Conservation (phyloP, 2,329 filamentous ascomycete species). For the Fusarium nisikadoi region DNA sequence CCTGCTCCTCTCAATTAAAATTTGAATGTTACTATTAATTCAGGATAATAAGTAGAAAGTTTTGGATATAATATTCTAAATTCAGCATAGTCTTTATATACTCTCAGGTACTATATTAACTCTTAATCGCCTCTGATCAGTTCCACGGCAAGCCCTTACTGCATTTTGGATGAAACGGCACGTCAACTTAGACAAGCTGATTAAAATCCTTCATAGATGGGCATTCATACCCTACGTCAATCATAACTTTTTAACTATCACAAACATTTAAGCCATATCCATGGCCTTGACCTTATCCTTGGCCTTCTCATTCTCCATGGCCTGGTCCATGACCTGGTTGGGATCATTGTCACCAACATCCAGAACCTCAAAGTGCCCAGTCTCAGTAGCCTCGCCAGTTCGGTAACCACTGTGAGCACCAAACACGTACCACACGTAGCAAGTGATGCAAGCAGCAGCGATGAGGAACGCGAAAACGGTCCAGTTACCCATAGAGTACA, state of each 20-base stretch:
- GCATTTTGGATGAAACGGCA: neutral
- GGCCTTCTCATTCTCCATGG: conserved; percentile 24
- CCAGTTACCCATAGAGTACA: conserved; percentile 51
- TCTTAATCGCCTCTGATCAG: too few relatives aligned
- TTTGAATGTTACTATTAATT: too few relatives aligned
- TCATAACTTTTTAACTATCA: neutral
- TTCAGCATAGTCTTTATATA: too few relatives aligned
- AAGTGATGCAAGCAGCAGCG: conserved; percentile 39
- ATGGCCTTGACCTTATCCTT: conserved; percentile 31
- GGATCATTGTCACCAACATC: conserved; percentile 36
- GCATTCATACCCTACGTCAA: too few relatives aligned
- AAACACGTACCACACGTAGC: conserved; percentile 48
- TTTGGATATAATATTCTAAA: too few relatives aligned
- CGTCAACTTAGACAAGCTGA: neutral
- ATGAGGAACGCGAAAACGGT: conserved; percentile 48
- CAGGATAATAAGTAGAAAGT: too few relatives aligned
- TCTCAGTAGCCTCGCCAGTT: conserved; percentile 35
- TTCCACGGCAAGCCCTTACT: too few relatives aligned
- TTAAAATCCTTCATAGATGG: too few relatives aligned
- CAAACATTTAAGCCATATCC: conserved; percentile 20
- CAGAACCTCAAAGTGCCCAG: conserved; percentile 29
- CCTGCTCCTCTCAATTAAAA: too few relatives aligned
- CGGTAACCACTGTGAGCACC: conserved; percentile 48
- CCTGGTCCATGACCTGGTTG: conserved; percentile 32
- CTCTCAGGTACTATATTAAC: too few relatives aligned